phyloP scores from a whole-genome alignment of 2,329 filamentous ascomycete species.

The Botryotinia calthae region DNA sequence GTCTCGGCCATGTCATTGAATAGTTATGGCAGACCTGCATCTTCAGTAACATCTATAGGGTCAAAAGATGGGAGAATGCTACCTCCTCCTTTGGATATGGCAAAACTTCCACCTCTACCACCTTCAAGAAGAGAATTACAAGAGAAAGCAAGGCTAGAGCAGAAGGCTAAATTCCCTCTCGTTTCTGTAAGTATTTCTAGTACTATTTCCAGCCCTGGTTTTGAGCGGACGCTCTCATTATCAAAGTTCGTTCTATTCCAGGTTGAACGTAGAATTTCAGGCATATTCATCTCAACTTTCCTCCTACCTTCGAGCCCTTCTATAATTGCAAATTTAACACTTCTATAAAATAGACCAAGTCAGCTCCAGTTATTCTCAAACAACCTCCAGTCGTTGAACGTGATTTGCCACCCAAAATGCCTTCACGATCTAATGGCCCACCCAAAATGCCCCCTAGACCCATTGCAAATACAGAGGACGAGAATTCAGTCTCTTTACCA shows the following conservation, averaged over 20 bases:
- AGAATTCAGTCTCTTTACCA: constrained; percentile 23
- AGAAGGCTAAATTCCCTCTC: constrained; percentile 33
- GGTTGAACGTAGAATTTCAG: neutral
- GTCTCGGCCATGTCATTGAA: constrained; percentile 52
- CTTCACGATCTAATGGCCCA: constrained; percentile 41
- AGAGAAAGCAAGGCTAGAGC: constrained; percentile 45
- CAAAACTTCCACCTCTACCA: constrained; percentile 57
- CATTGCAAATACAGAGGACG: constrained; percentile 28
- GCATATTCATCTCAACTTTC: neutral
- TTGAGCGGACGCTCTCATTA: neutral
- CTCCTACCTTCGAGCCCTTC: neutral
- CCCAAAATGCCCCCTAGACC: constrained; percentile 51
- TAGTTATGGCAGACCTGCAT: constrained; percentile 40
- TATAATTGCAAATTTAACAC: neutral
- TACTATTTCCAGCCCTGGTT: neutral
- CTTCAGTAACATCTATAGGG: constrained; percentile 47
- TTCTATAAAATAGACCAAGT: constrained; percentile 37
- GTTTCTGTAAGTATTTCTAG: constrained; percentile 14
- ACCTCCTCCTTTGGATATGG: constrained; percentile 54
- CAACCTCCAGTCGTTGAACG: constrained; percentile 28
- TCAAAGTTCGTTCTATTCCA: neutral
- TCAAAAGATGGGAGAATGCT: constrained; percentile 49
- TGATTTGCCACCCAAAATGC: constrained; percentile 33
- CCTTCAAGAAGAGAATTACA: constrained; percentile 55
- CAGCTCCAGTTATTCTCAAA: constrained; percentile 39